Evolutionary conservation across 192 early-diverging fungal species (phyloP), one percentile per base, ranked within the genome.

Genomic region (Coemansia sp.): DNA sequence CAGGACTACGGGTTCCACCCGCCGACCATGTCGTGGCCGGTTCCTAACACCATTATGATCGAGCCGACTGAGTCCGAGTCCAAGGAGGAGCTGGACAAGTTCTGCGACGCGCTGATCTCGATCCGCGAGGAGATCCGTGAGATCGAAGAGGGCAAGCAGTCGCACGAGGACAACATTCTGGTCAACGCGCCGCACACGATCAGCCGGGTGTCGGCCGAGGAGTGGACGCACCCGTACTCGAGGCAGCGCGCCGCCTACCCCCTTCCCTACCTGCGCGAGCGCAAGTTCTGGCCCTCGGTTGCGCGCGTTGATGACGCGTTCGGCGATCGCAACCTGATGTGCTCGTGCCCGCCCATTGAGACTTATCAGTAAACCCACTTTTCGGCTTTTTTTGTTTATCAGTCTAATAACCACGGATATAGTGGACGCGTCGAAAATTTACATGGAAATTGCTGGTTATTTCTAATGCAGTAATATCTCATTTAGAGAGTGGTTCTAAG

Each of bases 11-110:
- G 94, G 19, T 99, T 99, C 83, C 97, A 99, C 79, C 86, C 84
- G 28, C 97, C 97, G 28, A 99, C 97, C 66, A 99, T 99, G 97
- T 96, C 94, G 15, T 99, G 93, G 88, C 97, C 97, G 19, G 95
- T 97, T 20, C 80, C 91, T 55, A 95, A 97, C 84, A 99, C 97
- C 10, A 85, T 99, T 41, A 99, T 99, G 97, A 87, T 99, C 60
- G 97, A 99, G 81, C 97, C 97, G 14, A 99, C 97, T 42, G 97
- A 99, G 69, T 95, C 92, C 51, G 97, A 99, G 75, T 81, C 83
- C 60, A 86, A 87, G 65, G 84, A 75, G 57, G 97, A 99, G 77
- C 75, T 99, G 14, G 97, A 99, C 78, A 83, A 91, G 31, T 99
- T 99, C 85, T 93, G 90, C 58, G 94, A 97, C 73, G 97, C 97